Percentiles rank a stretch among this genome's conserved stretches.
These are phyloP conservation scores for Straminergon stramineum DNA, from an alignment of 225 moss, liverwort and hornwort genomes.

Conservation along the genomic window DNA sequence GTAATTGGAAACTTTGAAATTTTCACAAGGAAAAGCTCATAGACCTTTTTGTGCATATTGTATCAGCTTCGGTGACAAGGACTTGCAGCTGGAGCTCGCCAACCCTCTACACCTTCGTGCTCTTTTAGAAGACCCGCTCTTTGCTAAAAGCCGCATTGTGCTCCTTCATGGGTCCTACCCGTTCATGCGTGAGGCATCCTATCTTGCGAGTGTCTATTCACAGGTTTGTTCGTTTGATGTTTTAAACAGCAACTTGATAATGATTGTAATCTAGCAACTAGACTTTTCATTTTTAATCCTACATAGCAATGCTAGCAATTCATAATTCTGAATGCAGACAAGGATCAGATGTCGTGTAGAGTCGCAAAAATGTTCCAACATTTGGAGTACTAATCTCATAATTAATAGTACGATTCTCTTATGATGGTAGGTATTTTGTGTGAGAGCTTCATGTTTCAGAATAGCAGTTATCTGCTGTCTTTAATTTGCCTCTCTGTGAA, in stretches of 20 bases:
- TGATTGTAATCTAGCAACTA: neutral
- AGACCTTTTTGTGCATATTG: neutral
- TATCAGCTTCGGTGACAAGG: conserved; percentile 87
- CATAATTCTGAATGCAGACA: neutral
- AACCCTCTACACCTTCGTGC: conserved; percentile 85
- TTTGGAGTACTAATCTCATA: neutral
- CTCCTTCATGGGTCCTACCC: conserved; percentile 90
- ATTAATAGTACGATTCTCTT: neutral
- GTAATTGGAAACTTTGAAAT: neutral
- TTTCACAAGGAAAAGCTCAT: neutral
- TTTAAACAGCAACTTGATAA: neutral
- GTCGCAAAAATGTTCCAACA: neutral
- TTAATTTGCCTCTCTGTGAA: neutral
- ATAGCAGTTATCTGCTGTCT: neutral
- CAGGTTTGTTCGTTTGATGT: conserved; percentile 39
- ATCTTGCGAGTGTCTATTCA: conserved; percentile 79
- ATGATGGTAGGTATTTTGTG: neutral
- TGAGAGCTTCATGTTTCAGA: neutral
- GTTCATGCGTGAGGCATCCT: conserved; percentile 90
- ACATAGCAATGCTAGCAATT: neutral
- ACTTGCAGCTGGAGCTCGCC: conserved; percentile 76
- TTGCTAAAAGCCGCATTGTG: conserved; percentile 55
- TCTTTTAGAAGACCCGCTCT: conserved; percentile 69
- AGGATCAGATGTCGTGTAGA: neutral
- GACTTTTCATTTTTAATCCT: neutral